phyloP scores from a whole-genome alignment of 1,284 basidiomycete genomes.

The Fomitopsis betulina region DNA sequence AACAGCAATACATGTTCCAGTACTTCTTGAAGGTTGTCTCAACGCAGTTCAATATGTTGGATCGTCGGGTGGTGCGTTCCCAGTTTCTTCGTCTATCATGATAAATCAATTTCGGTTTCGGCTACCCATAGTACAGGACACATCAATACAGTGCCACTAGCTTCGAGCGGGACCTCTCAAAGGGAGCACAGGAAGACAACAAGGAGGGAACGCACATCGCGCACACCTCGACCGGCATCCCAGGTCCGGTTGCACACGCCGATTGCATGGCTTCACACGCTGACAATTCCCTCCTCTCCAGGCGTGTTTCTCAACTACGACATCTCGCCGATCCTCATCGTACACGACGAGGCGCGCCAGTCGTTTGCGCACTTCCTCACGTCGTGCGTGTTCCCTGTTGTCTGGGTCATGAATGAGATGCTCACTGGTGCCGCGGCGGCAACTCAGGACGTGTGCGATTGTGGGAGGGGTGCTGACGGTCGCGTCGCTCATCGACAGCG shows the following conservation, averaged over 20 bases:
- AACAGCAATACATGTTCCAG: slow-evolving; percentile 88
- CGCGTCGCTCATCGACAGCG: slow-evolving; percentile 86
- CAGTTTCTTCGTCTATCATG: neutral
- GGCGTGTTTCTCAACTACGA: slow-evolving; percentile 96
- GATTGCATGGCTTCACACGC: neutral
- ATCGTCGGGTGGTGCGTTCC: slow-evolving; percentile 58
- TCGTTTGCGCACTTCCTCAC: slow-evolving; percentile 97
- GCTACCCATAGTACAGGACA: slow-evolving; percentile 53
- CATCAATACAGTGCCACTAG: slow-evolving; percentile 95
- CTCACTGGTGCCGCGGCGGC: neutral
- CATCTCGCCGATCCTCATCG: slow-evolving; percentile 94
- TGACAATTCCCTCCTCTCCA: slow-evolving; percentile 14
- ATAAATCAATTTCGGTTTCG: neutral
- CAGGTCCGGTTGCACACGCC: slow-evolving; percentile 41
- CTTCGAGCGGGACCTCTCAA: slow-evolving; percentile 87
- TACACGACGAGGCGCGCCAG: slow-evolving; percentile 88
- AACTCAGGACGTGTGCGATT: slow-evolving; percentile 87
- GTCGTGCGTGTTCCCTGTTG: slow-evolving; percentile 55
- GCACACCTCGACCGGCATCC: slow-evolving; percentile 78
- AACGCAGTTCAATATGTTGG: slow-evolving; percentile 83
- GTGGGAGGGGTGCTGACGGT: slow-evolving; percentile 96
- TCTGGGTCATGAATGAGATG: neutral
- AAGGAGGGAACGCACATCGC: slow-evolving; percentile 72
- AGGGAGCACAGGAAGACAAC: slow-evolving; percentile 57
- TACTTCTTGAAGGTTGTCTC: slow-evolving; percentile 98